Evolutionary conservation across 768 basidiomycete species (phyloP), one percentile per base, ranked within the genome.

Genomic region (Auricularia cornea): DNA sequence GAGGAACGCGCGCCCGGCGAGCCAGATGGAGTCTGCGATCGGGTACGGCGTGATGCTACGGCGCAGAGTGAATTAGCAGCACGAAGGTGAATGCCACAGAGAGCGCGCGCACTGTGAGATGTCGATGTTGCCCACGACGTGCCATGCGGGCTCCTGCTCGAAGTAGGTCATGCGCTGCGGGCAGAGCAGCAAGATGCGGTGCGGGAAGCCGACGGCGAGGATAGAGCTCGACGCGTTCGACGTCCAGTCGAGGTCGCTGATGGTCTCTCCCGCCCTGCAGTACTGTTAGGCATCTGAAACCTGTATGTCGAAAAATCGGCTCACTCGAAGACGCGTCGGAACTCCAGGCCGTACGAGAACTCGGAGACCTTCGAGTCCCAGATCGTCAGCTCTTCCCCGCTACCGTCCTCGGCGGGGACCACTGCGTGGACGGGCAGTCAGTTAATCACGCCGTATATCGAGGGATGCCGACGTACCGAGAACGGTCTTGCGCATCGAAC

Each of bases 311-410:
- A 16, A 57, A 10, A 29, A 52, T 51, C 38, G 20, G 67, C 78
- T 67, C 69, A 92, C 91, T 77, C 79, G 65, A 84, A 87, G 16
- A 83, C 72, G 41, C 80, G 78, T 48, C 81, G 79, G 70, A 87
- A 89, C 73, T 97, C 95, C 59, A 95, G 77, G 2, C 95, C 95
- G 3, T 90, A 88, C 8, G 92, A 86, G 73, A 98, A 98, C 73
- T 96, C 92, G 20, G 91, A 94, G 73, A 91, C 90, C 60, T 89
- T 89, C 0, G 94, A 97, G 73, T 98, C 94, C 96, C 96, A 98
- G 20, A 98, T 93, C 0, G 93, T 94, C 56, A 98, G 74, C 70
- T 95, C 92, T 64, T 90, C 81, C 0, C 88, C 88, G 23, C 83
- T 30, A 5, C 54, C 54, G 54, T 32, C 81, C 0, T 78, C 68